Evolutionary conservation across 306 rosid species (phyloP), one percentile per base, ranked within the genome.

Genomic region (Hylodesmum podocarpum): DNA sequence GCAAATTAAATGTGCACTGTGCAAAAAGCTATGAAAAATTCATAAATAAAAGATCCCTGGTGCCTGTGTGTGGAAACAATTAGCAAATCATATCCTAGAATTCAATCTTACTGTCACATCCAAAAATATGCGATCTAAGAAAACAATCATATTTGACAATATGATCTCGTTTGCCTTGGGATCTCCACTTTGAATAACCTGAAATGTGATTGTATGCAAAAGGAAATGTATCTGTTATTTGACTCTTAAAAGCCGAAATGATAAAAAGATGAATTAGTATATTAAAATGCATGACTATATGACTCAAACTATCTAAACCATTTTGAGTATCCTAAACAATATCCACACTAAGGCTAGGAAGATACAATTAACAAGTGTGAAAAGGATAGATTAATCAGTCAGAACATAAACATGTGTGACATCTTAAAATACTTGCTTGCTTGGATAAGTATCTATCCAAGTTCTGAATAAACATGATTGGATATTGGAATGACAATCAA

Each of bases 91-190:
- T 16, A 39, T 50, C 59, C 73, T 19, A 72, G 57, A 70, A 71
- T 37, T 41, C 59, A 78, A 49, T 49, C 75, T 72, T 89, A 94
- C 99, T 93, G 82, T 89, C 70, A 96, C 96, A 86, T 96, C 99
- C 87, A 86, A 83, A 83, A 84, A 80, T 69, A 91, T 36, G 31
- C 96, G 97, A 88, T 96, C 99, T 51, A 96, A 68, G 11, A 78
- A 87, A 70, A 85, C 91, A 76, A 83, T 58, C 98, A 96, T 96
- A 84, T 92, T 92, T 49, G 96, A 88, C 73, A 92, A 74, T 64
- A 96, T 89, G 79, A 70, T 77, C 86, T 91, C 94, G 66, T 86
- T 87, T 37, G 98, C 97, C 78, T 70, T 91, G 65, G 99, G 93
- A 84, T 81, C 82, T 80, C 91, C 93, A 84, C 98, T 92, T 85